Evolutionary conservation across 1,139 yeast genomes (phyloP).

Genomic region (Saccharomycopsis crataegensis): DNA sequence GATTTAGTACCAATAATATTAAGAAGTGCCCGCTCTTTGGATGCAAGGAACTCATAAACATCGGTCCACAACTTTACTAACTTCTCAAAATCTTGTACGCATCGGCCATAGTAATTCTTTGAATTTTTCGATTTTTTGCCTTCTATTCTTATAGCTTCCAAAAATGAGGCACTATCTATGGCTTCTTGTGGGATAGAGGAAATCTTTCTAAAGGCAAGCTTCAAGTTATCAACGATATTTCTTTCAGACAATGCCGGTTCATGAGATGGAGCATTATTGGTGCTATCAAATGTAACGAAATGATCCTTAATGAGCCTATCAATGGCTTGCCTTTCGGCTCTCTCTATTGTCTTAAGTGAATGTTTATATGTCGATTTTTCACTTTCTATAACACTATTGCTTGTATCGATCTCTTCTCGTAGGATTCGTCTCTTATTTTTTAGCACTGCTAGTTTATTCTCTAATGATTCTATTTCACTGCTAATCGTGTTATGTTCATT

Average conservation of each 20-base stretch:
- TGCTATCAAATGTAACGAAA: neutral
- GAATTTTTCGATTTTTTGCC: constrained; percentile 1
- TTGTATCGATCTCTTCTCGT: constrained; percentile 38
- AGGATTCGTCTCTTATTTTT: constrained; percentile 35
- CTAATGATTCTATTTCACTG: constrained; percentile 37
- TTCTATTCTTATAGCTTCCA: neutral
- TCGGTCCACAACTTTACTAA: constrained; percentile 4
- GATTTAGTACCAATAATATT: neutral
- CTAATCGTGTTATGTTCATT: constrained; percentile 23
- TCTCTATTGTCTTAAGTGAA: constrained; percentile 36
- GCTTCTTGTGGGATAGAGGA: neutral
- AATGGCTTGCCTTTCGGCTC: constrained; percentile 33
- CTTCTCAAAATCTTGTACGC: neutral
- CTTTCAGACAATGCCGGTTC: constrained; percentile 4
- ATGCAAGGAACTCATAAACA: constrained; percentile 4
- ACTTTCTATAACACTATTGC: constrained; percentile 51
- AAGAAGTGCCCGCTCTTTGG: constrained; percentile 4
- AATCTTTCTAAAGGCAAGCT: constrained; percentile 4
- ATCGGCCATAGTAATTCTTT: constrained; percentile 3
- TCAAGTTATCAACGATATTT: constrained; percentile 17
- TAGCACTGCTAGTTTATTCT: constrained; percentile 32
- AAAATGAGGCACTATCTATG: neutral
- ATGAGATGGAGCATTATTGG: neutral
- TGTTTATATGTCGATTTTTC: constrained; percentile 39
- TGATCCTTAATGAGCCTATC: constrained; percentile 23